A percentile compares a stretch with the other conserved stretches of the same genome.
These are phyloP conservation scores for Platismatia glauca DNA, from an alignment of 495 filamentous ascomycete genomes.

Conservation along the genomic window DNA sequence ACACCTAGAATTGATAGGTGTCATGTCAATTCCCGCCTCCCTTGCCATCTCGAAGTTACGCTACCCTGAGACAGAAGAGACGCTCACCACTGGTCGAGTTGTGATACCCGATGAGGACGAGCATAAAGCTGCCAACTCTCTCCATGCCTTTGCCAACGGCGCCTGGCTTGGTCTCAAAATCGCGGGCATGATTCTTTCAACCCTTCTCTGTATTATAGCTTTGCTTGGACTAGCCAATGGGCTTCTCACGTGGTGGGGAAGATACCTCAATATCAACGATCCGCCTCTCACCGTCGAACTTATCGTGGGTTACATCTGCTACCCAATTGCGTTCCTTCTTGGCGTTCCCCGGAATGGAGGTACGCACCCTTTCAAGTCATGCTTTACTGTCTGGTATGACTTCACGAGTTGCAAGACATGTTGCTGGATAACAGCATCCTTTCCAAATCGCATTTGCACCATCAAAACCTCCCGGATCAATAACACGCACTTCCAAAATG, in stretches of 20 bases:
- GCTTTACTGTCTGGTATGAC: not conserved
- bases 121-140: slow-evolving; percentile 59
- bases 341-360: slow-evolving; percentile 61
- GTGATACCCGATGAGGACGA: slow-evolving; percentile 70
- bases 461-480: not conserved
- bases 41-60: slow-evolving; percentile 81
- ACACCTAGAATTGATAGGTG: slow-evolving; percentile 22
- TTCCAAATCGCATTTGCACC: not conserved
- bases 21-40: slow-evolving; percentile 88
- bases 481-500: not conserved
- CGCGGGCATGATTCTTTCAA: slow-evolving; percentile 71
- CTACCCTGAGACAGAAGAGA: slow-evolving; percentile 79
- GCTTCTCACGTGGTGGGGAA: slow-evolving; percentile 82
- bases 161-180: slow-evolving; percentile 87
- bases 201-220: slow-evolving; percentile 76
- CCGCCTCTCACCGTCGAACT: slow-evolving; percentile 63
- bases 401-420: not conserved
- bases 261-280: slow-evolving; percentile 64
- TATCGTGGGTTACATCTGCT: slow-evolving; percentile 76
- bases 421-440: not conserved
- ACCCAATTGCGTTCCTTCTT: slow-evolving; percentile 75
- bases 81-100: slow-evolving; percentile 67
- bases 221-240: slow-evolving; percentile 68
- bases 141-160: slow-evolving; percentile 82
- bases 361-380: not conserved